Base-by-base conservation (phyloP, 306 rosid genomes). In the Sicyos baderoa region DNA sequence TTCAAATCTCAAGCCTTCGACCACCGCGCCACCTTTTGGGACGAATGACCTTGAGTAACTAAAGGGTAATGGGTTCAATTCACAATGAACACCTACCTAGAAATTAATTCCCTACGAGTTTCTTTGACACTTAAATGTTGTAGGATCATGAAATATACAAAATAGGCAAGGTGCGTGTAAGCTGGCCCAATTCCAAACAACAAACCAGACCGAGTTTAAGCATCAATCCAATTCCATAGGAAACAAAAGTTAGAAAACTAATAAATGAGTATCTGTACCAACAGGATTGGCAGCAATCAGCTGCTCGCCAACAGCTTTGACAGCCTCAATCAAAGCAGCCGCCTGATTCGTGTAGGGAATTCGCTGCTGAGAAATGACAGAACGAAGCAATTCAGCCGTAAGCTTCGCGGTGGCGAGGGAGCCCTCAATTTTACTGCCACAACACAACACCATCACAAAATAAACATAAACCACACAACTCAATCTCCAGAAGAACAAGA, bases 251-350 rank as follows among this genome's bases (percentile, higher is more conserved):
- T 35, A 5, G 7, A 35, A 35, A 49, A 18, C 4, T 5, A 68
- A 51, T 40, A 35, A 29, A 40, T 66, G 12, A 42, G 73, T 29
- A 37, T 32, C 66, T 87, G 37, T 86, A 93, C 99, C 99, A 73
- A 93, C 79, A 76, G 96, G 97, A 77, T 86, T 94, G 18, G 96
- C 97, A 76, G 86, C 90, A 75, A 94, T 90, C 77, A 94, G 84
- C 82, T 77, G 88, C 86, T 94, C 99, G 74, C 99, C 99, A 61
- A 88, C 95, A 48, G 88, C 78, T 54, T 86, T 90, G 3, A 94
- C 91, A 55, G 96, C 96, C 76, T 85, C 89, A 47, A 88, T 85
- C 82, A 94, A 76, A 63, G 89, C 86, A 52, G 85, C 85, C 49
- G 95, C 95, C 76, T 94, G 97, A 69, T 94, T 86, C 3, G 87